These are phyloP conservation scores for Penicillium hesseltinei DNA, from an alignment of 2,329 filamentous ascomycete species.

Conservation along the genomic window DNA sequence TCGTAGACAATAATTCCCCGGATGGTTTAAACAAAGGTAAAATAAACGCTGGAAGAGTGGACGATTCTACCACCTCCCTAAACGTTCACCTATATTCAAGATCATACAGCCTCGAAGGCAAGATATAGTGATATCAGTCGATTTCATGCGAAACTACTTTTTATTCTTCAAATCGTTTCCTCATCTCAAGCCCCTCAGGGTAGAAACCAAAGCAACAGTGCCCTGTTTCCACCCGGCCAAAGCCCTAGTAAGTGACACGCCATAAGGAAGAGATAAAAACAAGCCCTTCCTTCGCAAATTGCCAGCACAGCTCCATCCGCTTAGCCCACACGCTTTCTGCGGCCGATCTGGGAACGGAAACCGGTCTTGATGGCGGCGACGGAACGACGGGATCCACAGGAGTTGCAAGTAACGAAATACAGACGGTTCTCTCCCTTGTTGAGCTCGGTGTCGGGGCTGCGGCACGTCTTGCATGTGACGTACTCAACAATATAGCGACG, in stretches of 20 bases:
- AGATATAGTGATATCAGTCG: constrained; percentile 28
- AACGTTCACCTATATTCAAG: neutral
- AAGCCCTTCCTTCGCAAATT: constrained; percentile 18
- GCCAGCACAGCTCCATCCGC: constrained; percentile 14
- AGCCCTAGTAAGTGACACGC: constrained; percentile 21
- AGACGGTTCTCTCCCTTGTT: constrained; percentile 99
- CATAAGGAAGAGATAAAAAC: constrained; percentile 24
- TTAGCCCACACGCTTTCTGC: constrained; percentile 92
- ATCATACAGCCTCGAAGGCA: neutral
- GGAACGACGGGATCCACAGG: constrained; percentile 75
- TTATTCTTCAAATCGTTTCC: constrained; percentile 26
- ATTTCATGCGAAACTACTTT: constrained; percentile 32
- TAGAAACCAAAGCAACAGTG: constrained; percentile 14
- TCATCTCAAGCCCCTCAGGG: constrained; percentile 19
- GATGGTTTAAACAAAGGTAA: neutral
- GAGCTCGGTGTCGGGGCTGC: constrained; percentile 89
- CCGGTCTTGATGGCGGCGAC: constrained; percentile 99
- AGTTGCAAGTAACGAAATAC: constrained; percentile 98
- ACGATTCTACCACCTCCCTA: neutral
- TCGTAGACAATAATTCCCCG: neutral
- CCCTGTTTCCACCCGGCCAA: constrained; percentile 19
- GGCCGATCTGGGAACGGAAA: constrained; percentile 99
- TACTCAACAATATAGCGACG: constrained; percentile 73
- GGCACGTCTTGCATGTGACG: constrained; percentile 98
- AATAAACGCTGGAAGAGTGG: neutral